A percentile compares a stretch with the other conserved stretches of the same genome.
These are phyloP conservation scores for Phytophthora parvispora DNA, from an alignment of 352 stramenopile species.

Conservation along the genomic window DNA sequence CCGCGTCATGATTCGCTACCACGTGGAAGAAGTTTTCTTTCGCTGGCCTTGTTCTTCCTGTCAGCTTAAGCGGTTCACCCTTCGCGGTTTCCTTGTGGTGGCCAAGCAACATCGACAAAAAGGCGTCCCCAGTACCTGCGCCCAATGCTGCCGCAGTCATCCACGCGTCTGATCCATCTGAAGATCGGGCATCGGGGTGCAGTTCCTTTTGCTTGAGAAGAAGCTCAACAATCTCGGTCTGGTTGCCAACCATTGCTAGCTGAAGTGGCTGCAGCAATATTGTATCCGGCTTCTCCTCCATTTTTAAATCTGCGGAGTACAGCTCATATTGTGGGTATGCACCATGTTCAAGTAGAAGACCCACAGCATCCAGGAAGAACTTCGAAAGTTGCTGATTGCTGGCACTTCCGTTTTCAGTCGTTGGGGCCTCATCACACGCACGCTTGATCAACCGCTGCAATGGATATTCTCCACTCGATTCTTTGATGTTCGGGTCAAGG, in stretches of 20 bases:
- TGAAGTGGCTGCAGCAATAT: conserved; percentile 60
- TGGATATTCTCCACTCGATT: conserved; percentile 70
- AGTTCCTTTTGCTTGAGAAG: conserved; percentile 55
- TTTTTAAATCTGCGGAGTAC: conserved; percentile 18
- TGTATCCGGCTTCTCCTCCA: conserved; percentile 16
- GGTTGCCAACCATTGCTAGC: conserved; percentile 60
- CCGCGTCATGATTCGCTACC: conserved; percentile 39
- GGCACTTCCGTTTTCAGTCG: conserved; percentile 11
- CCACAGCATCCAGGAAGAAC: conserved; percentile 64
- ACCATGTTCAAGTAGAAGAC: conserved; percentile 61
- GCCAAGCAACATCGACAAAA: conserved; percentile 61
- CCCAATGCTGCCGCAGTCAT: conserved; percentile 57
- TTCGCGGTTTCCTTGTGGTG: conserved; percentile 42
- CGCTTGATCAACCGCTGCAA: conserved; percentile 64
- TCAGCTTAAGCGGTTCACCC: conserved; percentile 42
- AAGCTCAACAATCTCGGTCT: conserved; percentile 57
- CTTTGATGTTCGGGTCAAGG: conserved; percentile 73
- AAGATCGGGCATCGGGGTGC: conserved; percentile 43
- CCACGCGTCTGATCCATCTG: conserved; percentile 68
- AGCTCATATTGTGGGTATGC: conserved; percentile 60
- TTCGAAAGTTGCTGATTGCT: conserved; percentile 23
- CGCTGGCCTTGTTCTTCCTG: conserved; percentile 16
- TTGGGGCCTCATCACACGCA: conserved; percentile 37
- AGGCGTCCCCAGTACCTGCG: conserved; percentile 43
- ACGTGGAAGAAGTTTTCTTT: conserved; percentile 77